Conservation (phyloP, 805 yeast species). For the Metschnikowia amazonensis region DNA sequence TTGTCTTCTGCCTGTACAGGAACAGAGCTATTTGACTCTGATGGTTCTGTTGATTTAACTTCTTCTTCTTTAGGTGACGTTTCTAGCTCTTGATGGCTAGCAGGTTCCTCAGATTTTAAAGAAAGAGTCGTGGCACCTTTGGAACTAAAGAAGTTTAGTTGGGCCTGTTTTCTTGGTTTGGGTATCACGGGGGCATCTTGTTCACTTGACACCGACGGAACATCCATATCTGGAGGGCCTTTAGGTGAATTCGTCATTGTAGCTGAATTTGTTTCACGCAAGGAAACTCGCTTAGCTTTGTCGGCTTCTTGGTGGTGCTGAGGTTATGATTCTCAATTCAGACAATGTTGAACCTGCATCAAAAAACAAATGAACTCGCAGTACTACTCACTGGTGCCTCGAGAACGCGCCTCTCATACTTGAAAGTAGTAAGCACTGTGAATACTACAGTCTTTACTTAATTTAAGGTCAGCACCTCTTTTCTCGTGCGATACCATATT, state of each 20-base stretch:
- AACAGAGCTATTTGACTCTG: neutral
- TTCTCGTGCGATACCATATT: too few relatives aligned
- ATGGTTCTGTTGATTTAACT: neutral
- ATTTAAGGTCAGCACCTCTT: too few relatives aligned
- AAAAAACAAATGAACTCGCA: neutral
- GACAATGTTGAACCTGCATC: slow-evolving; percentile 5
- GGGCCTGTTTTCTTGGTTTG: slow-evolving; percentile 17
- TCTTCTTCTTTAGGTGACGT: neutral
- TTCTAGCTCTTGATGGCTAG: neutral
- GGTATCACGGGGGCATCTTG: neutral
- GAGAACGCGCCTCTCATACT: neutral
- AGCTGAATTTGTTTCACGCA: neutral
- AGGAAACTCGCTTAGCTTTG: neutral
- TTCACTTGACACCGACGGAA: neutral
- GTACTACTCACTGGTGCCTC: neutral
- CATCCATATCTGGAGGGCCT: neutral
- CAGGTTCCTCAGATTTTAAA: neutral
- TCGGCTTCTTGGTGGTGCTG: neutral
- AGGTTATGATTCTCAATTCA: slow-evolving; percentile 3
- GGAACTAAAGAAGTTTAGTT: slow-evolving; percentile 9
- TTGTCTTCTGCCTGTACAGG: neutral
- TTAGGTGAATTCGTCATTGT: neutral
- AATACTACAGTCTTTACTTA: neutral
- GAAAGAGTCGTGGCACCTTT: slow-evolving; percentile 7
- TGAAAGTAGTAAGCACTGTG: neutral